phyloP scores from a whole-genome alignment of 1,284 basidiomycete species.

The Irpex sp. region DNA sequence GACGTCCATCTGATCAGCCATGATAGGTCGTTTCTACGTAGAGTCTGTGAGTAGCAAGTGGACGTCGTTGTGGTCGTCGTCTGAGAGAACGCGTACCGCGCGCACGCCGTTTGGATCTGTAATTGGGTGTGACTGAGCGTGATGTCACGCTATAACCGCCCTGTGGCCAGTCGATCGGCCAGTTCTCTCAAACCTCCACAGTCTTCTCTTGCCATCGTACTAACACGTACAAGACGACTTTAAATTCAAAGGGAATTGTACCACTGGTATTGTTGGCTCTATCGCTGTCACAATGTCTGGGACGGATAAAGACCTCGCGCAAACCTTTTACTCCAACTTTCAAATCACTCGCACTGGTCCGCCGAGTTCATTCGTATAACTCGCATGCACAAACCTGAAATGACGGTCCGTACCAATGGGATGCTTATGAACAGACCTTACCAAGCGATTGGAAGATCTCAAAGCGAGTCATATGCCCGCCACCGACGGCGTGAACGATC shows the following conservation, averaged over 20 bases:
- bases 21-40: conserved; percentile 19
- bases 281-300: conserved; percentile 18
- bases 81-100: conserved; percentile 1
- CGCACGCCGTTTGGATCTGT: not conserved
- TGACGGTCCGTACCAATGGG: conserved; percentile 36
- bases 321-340: conserved; percentile 43
- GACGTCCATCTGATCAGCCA: conserved; percentile 74
- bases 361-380: conserved; percentile 34
- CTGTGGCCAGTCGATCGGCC: not conserved
- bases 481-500: conserved; percentile 17
- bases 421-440: conserved; percentile 36
- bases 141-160: not conserved
- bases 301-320: conserved; percentile 35
- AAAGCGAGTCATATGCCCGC: conserved; percentile 10
- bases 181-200: not conserved
- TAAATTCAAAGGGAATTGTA: not conserved
- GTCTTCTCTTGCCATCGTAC: not conserved
- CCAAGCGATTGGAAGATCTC: conserved; percentile 32
- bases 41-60: not conserved
- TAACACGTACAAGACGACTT: not conserved
- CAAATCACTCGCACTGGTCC: conserved; percentile 43
- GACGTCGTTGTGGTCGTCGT: not conserved
- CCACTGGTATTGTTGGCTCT: no score
- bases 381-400: conserved; percentile 44
- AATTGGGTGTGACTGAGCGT: conserved; percentile 1